A percentile compares a stretch with the other conserved stretches of the same genome.
Evolutionary conservation across 192 early-diverging fungal species (phyloP).

Genomic region (Backusella australiensis): DNA sequence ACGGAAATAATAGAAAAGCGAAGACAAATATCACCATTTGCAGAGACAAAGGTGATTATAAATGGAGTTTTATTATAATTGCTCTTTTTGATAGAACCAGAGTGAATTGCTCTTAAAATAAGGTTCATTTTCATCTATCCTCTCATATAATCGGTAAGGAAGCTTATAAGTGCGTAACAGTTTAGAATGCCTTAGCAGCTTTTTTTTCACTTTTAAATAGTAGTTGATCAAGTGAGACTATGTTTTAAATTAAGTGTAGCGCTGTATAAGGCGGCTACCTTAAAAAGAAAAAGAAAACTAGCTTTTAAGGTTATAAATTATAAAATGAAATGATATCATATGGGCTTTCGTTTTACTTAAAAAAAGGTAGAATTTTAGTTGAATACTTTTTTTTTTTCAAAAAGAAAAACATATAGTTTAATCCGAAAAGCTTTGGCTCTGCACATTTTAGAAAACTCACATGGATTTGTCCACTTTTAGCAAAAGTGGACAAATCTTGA

Average conservation of each 20-base stretch:
- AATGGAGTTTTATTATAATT: background rate
- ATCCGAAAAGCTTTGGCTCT: background rate
- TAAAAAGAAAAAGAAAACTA: background rate
- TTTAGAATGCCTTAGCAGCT: background rate
- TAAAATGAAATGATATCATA: background rate
- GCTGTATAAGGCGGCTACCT: background rate
- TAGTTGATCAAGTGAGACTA: background rate
- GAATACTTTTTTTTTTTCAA: background rate
- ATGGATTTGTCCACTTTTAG: background rate
- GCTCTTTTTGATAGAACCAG: background rate
- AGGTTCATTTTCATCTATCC: too few species aligned
- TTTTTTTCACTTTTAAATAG: background rate
- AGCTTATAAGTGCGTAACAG: background rate
- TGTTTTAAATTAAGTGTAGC: background rate
- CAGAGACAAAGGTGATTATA: too few species aligned
- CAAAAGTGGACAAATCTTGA: background rate
- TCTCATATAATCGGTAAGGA: too few species aligned
- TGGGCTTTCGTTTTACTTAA: background rate
- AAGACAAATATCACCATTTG: too few species aligned
- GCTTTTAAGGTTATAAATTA: background rate
- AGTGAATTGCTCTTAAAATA: too few species aligned
- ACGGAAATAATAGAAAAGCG: background rate
- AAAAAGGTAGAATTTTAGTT: background rate
- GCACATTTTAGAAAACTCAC: background rate
- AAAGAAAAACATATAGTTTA: background rate